Percentiles rank a stretch among this genome's conserved stretches.
These are phyloP conservation scores for Sarcomyxa edulis DNA, from an alignment of 768 basidiomycete species.

Conservation along the genomic window DNA sequence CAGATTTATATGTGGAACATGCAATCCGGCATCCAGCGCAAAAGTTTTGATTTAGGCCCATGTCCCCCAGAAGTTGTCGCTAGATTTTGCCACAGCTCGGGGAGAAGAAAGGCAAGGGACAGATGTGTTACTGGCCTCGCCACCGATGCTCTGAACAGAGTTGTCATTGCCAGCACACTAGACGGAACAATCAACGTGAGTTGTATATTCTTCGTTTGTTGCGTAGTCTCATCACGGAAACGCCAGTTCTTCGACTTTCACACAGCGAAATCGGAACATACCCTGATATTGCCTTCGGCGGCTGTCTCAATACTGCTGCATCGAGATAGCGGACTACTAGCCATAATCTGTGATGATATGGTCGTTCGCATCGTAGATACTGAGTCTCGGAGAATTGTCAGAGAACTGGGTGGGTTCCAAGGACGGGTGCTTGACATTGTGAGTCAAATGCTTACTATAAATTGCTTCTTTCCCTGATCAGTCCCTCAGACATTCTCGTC, in stretches of 20 bases:
- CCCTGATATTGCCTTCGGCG: slow-evolving; percentile 61
- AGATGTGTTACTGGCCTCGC: slow-evolving; percentile 77
- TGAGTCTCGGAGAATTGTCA: slow-evolving; percentile 81
- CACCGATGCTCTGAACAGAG: slow-evolving; percentile 78
- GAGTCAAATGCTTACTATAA: slow-evolving; percentile 21
- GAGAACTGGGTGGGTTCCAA: slow-evolving; percentile 82
- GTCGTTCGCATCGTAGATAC: slow-evolving; percentile 84
- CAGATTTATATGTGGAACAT: slow-evolving; percentile 92
- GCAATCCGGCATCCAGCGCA: slow-evolving; percentile 87
- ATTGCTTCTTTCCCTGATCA: slow-evolving; percentile 5
- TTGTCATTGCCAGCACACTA: slow-evolving; percentile 77
- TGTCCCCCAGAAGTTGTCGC: slow-evolving; percentile 51
- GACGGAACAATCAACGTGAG: slow-evolving; percentile 88
- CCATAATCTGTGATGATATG: slow-evolving; percentile 82
- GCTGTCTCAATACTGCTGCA: slow-evolving; percentile 72
- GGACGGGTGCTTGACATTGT: slow-evolving; percentile 89
- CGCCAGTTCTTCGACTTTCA: slow-evolving; percentile 95
- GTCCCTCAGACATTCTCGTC: slow-evolving; percentile 79
- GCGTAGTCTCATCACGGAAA: slow-evolving; percentile 4
- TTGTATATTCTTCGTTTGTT: slow-evolving; percentile 10
- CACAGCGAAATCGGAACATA: slow-evolving; percentile 66
- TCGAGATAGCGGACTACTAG: slow-evolving; percentile 80
- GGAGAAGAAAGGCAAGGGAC: slow-evolving; percentile 33
- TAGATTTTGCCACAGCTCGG: slow-evolving; percentile 32
- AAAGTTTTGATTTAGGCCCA: slow-evolving; percentile 64